Conservation (phyloP, 2,329 filamentous ascomycete species). For the Dactylonectria estremocensis region DNA sequence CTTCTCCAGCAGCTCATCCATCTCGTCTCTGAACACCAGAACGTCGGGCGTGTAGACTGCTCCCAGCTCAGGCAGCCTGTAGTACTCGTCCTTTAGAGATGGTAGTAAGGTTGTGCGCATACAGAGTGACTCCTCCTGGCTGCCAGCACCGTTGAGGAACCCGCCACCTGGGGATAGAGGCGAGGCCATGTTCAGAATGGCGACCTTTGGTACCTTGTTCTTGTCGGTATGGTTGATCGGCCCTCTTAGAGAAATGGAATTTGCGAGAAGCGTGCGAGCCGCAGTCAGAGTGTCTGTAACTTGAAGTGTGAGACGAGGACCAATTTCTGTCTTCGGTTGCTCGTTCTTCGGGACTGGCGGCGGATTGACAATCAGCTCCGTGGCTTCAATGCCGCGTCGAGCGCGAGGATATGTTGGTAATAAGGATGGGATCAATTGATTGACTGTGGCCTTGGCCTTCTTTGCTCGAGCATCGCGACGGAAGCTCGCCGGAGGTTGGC, state of each 20-base stretch:
- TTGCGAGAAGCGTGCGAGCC: slow-evolving; percentile 51
- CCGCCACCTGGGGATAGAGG: slow-evolving; percentile 74
- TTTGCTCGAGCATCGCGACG: slow-evolving; percentile 64
- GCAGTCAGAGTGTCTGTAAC: slow-evolving; percentile 69
- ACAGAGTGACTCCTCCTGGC: slow-evolving; percentile 75
- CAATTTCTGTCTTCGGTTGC: background rate
- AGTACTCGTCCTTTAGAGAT: slow-evolving; percentile 71
- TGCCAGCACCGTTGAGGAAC: slow-evolving; percentile 71
- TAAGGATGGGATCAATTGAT: slow-evolving; percentile 69
- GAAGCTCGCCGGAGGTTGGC: slow-evolving; percentile 43
- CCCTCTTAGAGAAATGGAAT: slow-evolving; percentile 3
- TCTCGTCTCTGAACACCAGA: slow-evolving; percentile 67
- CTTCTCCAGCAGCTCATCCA: slow-evolving; percentile 55
- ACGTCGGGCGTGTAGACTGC: slow-evolving; percentile 72
- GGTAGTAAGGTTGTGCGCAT: slow-evolving; percentile 72
- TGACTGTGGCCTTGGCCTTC: slow-evolving; percentile 70
- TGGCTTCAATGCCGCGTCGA: slow-evolving; percentile 66
- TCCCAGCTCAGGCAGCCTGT: slow-evolving; percentile 71
- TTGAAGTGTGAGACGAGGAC: slow-evolving; percentile 61
- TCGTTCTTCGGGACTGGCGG: slow-evolving; percentile 21
- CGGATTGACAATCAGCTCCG: slow-evolving; percentile 62
- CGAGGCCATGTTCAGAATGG: slow-evolving; percentile 76
- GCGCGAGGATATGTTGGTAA: slow-evolving; percentile 63
- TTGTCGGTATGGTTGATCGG: background rate
- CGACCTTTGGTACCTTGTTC: slow-evolving; percentile 58